Conservation (phyloP, 805 yeast species). For the Wickerhamiella australiensis region DNA sequence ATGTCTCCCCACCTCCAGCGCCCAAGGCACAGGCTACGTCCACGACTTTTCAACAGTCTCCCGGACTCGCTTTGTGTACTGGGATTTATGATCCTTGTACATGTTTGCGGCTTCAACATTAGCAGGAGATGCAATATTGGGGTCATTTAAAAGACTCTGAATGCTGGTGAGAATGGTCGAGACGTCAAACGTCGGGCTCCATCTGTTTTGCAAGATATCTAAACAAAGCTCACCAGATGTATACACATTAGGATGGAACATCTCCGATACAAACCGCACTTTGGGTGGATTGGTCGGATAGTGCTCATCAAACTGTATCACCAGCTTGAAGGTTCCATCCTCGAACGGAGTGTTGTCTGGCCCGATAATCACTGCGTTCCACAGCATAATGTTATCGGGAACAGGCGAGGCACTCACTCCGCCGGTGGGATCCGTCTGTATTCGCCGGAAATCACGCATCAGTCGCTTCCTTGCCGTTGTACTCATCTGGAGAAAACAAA, state of each 20-base stretch:
- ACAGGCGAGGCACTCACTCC: conserved; percentile 96
- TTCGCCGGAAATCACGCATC: conserved; percentile 97
- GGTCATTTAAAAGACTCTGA: conserved; percentile 79
- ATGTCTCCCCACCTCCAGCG: no score
- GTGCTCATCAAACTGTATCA: conserved; percentile 86
- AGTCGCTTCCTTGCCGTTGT: conserved; percentile 98
- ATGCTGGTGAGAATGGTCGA: conserved; percentile 88
- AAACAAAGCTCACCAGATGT: conserved; percentile 91
- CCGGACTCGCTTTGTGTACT: conserved; percentile 79
- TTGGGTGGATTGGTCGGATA: conserved; percentile 95
- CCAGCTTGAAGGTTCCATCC: conserved; percentile 87
- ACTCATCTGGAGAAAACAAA: conserved; percentile 46
- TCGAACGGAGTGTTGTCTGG: conserved; percentile 97
- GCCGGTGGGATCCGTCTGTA: conserved; percentile 96
- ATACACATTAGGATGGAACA: conserved; percentile 97
- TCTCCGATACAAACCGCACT: conserved; percentile 80
- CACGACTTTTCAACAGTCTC: conserved; percentile 67
- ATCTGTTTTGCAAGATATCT: conserved; percentile 89
- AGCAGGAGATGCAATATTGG: conserved; percentile 93
- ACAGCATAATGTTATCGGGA: conserved; percentile 92
- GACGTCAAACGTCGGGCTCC: conserved; percentile 98
- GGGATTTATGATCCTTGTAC: conserved; percentile 88
- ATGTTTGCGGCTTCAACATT: conserved; percentile 95
- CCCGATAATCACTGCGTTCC: conserved; percentile 97
- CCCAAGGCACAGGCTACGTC: no score